A percentile compares a stretch with the other conserved stretches of the same genome.
Conservation (phyloP, 331 rosid genomes). For the Pyracantha coccinea region DNA sequence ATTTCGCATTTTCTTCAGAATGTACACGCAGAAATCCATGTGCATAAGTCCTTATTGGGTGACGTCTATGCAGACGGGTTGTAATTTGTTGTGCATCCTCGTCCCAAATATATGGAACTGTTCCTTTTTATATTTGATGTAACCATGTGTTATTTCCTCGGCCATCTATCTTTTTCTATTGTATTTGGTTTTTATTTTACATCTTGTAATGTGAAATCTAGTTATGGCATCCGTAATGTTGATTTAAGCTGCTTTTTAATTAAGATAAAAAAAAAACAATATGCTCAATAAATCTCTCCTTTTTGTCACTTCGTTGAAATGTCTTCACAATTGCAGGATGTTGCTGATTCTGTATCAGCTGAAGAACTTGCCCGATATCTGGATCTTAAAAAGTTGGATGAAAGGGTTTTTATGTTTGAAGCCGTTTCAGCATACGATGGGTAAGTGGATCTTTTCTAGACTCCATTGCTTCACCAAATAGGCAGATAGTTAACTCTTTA, state of each 20-base stretch:
- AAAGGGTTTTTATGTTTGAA: slow-evolving; percentile 88
- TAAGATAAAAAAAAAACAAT: neutral
- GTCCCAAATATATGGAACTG: neutral
- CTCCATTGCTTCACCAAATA: neutral
- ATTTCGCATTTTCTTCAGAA: neutral
- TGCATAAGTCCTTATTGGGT: neutral
- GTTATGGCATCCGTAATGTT: neutral
- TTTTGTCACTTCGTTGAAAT: neutral
- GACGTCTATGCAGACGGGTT: neutral
- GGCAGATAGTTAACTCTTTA: neutral
- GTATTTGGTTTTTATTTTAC: neutral
- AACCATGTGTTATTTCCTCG: neutral
- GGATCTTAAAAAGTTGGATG: slow-evolving; percentile 86
- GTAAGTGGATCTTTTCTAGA: slow-evolving; percentile 25
- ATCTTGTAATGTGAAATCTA: neutral
- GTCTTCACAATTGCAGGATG: slow-evolving; percentile 47
- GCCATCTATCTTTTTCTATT: neutral
- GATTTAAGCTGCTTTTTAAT: neutral
- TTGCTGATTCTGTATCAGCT: slow-evolving; percentile 61
- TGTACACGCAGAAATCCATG: neutral
- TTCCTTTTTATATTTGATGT: neutral
- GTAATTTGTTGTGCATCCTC: neutral
- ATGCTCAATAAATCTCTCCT: neutral
- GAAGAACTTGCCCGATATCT: slow-evolving; percentile 80
- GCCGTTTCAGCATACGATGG: slow-evolving; percentile 91